Evolutionary conservation across 441 rosid genomes (phyloP).

Genomic region (Erodium chrysanthum): DNA sequence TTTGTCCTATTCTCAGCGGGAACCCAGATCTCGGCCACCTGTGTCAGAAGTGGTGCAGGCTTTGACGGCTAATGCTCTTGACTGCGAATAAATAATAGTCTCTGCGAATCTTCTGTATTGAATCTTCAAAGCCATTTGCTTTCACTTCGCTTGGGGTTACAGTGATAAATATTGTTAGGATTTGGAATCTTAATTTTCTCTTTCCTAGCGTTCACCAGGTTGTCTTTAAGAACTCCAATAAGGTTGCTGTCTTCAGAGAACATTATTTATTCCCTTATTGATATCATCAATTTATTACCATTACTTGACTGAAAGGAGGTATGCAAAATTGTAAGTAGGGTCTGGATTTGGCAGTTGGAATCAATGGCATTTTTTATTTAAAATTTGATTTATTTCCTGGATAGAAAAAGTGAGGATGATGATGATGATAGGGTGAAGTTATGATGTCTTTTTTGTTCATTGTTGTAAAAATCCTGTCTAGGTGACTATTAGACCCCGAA

Average conservation of each 20-base stretch:
- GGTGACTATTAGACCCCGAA: too few relatives aligned
- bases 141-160: not conserved
- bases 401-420: too few relatives aligned
- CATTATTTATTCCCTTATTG: not conserved
- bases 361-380: too few relatives aligned
- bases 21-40: slow-evolving; percentile 71
- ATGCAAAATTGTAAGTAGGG: not conserved
- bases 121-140: not conserved
- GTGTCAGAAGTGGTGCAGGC: slow-evolving; percentile 82
- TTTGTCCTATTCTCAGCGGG: slow-evolving; percentile 32
- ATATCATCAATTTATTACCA: not conserved
- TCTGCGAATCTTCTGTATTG: not conserved
- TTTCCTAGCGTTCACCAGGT: not conserved
- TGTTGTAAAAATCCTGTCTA: too few relatives aligned
- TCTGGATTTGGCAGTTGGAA: not conserved
- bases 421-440: too few relatives aligned
- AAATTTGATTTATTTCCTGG: too few relatives aligned
- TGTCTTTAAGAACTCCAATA: not conserved
- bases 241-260: not conserved
- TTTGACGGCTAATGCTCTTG: slow-evolving; percentile 26
- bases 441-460: too few relatives aligned
- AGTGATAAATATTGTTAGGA: not conserved
- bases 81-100: not conserved
- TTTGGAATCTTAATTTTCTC: not conserved
- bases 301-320: not conserved